A percentile compares a stretch with the other conserved stretches of the same genome.
Evolutionary conservation across 2,329 filamentous ascomycete genomes (phyloP).

Genomic region (Talaromyces sp.): DNA sequence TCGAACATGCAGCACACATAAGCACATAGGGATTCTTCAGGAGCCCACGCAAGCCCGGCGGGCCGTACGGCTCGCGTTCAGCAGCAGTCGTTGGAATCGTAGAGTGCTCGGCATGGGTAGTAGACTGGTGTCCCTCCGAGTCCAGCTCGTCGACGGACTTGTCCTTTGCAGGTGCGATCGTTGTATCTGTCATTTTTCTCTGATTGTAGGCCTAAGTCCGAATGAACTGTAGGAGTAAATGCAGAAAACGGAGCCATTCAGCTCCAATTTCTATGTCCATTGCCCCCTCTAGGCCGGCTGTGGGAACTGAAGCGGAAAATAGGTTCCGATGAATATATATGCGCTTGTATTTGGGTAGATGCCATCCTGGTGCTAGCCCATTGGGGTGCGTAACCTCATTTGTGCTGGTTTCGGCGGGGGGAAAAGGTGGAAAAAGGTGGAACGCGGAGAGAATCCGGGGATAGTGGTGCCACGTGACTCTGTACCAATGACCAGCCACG

Average conservation of each 20-base stretch:
- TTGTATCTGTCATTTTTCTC: not conserved
- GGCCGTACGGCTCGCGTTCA: constrained; percentile 27
- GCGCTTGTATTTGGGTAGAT: not conserved
- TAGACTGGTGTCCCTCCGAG: not conserved
- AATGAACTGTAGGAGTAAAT: not conserved
- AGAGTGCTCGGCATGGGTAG: not conserved
- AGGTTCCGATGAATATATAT: not conserved
- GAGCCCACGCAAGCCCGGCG: constrained; percentile 42
- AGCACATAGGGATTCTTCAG: constrained; percentile 47
- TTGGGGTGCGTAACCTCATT: not conserved
- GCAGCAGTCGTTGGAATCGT: constrained; percentile 11
- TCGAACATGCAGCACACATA: constrained; percentile 49
- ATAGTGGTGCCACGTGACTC: not conserved
- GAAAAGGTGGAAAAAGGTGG: not conserved
- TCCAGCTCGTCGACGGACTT: not conserved
- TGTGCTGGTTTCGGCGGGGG: not conserved
- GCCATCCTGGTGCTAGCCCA: not conserved
- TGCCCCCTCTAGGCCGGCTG: not conserved
- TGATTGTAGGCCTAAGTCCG: not conserved
- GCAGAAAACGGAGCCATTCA: not conserved
- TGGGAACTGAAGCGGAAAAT: not conserved
- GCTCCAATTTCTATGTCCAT: not conserved
- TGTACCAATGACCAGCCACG: not conserved
- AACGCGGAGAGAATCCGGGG: not conserved
- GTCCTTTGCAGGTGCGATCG: not conserved